A percentile compares a stretch with the other conserved stretches of the same genome.
Conservation (phyloP, 78 protist species). For the Dictyostelium firmibasis region DNA sequence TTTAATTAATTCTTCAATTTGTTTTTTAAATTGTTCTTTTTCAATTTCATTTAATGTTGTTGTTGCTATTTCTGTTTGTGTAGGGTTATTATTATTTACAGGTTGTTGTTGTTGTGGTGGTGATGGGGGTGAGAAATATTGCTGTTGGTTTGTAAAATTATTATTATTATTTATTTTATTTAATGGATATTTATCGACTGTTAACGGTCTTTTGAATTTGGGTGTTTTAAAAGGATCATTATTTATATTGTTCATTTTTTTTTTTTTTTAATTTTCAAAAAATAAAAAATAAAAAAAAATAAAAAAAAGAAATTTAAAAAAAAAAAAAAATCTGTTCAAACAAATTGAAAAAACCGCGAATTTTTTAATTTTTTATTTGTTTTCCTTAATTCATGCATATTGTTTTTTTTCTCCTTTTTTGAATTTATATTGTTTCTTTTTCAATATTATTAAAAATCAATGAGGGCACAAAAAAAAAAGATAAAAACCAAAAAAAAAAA, state of each 20-base stretch:
- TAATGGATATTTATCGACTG: not conserved
- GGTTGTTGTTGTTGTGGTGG: not conserved
- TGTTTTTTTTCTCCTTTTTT: too few relatives aligned
- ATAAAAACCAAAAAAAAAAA: too few relatives aligned
- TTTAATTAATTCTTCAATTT: not conserved
- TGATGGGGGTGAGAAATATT: not conserved
- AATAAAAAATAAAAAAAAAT: too few relatives aligned
- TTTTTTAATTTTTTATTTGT: too few relatives aligned
- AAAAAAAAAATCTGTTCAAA: too few relatives aligned
- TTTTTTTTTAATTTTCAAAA: not conserved
- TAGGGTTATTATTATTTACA: not conserved
- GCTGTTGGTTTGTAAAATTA: not conserved
- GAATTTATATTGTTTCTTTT: too few relatives aligned
- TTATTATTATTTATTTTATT: not conserved
- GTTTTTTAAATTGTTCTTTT: not conserved
- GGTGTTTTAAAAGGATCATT: conserved; percentile 3
- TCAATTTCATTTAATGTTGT: not conserved
- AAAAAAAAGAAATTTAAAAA: too few relatives aligned
- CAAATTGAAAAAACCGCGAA: too few relatives aligned
- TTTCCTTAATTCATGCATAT: too few relatives aligned
- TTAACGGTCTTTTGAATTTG: not conserved
- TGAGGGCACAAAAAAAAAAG: too few relatives aligned
- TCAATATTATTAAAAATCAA: too few relatives aligned
- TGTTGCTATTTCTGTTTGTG: not conserved
- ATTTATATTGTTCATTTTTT: not conserved